A percentile compares a stretch with the other conserved stretches of the same genome.
phyloP scores from a whole-genome alignment of 2,329 filamentous ascomycete genomes.

The Neoarthrinium moseri region DNA sequence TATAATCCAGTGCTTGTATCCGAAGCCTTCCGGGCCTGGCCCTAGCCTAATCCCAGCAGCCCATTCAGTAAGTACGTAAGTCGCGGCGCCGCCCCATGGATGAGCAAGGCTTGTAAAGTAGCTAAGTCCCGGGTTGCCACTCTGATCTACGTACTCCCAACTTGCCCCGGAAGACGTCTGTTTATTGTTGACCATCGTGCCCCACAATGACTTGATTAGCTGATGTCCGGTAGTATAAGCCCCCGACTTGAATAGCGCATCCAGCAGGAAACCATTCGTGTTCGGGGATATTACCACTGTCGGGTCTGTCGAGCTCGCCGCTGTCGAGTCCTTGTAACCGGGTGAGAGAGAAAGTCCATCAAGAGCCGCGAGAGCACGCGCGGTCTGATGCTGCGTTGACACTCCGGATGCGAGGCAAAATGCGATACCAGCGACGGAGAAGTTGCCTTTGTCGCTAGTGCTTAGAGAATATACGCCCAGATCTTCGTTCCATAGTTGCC shows the following conservation, averaged over 20 bases:
- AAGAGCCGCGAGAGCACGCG: constrained; percentile 11
- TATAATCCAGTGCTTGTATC: constrained; percentile 26
- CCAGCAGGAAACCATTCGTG: constrained; percentile 42
- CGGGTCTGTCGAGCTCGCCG: constrained; percentile 7
- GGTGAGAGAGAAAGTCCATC: constrained; percentile 11
- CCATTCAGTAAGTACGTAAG: constrained; percentile 40
- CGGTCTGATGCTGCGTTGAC: constrained; percentile 7
- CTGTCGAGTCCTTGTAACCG: constrained; percentile 19
- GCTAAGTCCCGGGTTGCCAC: constrained; percentile 36
- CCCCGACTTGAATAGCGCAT: constrained; percentile 30
- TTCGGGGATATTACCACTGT: constrained; percentile 39
- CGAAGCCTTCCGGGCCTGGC: constrained; percentile 17
- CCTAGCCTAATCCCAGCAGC: constrained; percentile 22
- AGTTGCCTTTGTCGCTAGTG: constrained; percentile 1
- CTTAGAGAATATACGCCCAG: constrained; percentile 14
- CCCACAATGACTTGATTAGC: constrained; percentile 38
- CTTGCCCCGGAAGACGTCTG: constrained; percentile 35
- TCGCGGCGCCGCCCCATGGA: constrained; percentile 43
- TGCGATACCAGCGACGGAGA: constrained; percentile 14
- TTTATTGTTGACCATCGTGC: constrained; percentile 36
- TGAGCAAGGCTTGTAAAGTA: constrained; percentile 41
- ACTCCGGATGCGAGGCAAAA: constrained; percentile 21
- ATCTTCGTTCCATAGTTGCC: constrained; percentile 18
- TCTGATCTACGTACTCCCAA: constrained; percentile 43
- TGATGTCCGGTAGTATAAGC: constrained; percentile 21